These are phyloP conservation scores for Botryotinia globosa DNA, from an alignment of 2,329 filamentous ascomycete species.

Conservation along the genomic window DNA sequence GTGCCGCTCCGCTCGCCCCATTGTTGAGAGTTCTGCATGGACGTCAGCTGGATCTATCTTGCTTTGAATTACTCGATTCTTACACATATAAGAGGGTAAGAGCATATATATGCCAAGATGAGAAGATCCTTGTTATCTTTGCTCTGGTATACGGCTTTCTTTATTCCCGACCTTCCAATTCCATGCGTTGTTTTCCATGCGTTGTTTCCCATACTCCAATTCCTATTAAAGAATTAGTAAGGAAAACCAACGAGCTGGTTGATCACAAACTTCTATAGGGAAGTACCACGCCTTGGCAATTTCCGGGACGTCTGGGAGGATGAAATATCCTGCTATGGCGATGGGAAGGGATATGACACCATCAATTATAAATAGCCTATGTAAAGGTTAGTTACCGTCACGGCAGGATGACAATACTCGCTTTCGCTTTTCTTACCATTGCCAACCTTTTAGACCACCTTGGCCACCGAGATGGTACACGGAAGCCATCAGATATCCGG, in stretches of 20 bases:
- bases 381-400: slow-evolving; percentile 20
- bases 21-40: slow-evolving; percentile 17
- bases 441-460: slow-evolving; percentile 42
- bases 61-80: not conserved
- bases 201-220: slow-evolving; percentile 20
- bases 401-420: not conserved
- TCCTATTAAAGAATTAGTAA: slow-evolving; percentile 8
- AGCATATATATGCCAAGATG: slow-evolving; percentile 44
- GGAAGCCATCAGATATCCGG: slow-evolving; percentile 45
- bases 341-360: slow-evolving; percentile 38
- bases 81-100: slow-evolving; percentile 33
- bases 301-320: slow-evolving; percentile 40
- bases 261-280: slow-evolving; percentile 11
- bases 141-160: slow-evolving; percentile 40
- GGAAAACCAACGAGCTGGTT: slow-evolving; percentile 23
- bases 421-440: slow-evolving; percentile 13
- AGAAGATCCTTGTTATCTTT: slow-evolving; percentile 39
- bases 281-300: slow-evolving; percentile 27
- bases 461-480: slow-evolving; percentile 44
- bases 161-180: slow-evolving; percentile 40
- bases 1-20: not conserved
- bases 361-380: slow-evolving; percentile 44
- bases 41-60: not conserved
- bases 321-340: slow-evolving; percentile 31
- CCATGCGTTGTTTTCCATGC: slow-evolving; percentile 31